Evolutionary conservation across 1,139 yeast species (phyloP).

Genomic region (Zygoascus sp.): DNA sequence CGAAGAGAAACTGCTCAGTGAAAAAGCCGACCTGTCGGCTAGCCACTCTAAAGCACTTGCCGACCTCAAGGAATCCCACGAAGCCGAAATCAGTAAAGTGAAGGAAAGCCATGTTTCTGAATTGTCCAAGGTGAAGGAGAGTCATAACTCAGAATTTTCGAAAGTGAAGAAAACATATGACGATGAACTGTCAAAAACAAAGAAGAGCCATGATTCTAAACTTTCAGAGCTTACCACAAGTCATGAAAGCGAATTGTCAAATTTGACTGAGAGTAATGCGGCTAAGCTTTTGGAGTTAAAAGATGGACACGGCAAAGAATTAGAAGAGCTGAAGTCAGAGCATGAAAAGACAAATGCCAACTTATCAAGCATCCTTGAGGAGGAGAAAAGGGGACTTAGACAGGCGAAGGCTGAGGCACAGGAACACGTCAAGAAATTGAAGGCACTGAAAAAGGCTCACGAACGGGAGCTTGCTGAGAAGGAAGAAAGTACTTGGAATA

Average conservation of each 20-base stretch:
- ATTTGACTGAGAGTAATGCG: background rate
- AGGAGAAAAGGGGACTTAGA: background rate
- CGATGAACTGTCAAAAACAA: conserved; percentile 6
- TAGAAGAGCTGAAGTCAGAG: background rate
- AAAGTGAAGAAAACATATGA: background rate
- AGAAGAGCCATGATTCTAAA: background rate
- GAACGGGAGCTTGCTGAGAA: background rate
- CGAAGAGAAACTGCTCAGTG: background rate
- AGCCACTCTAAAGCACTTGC: background rate
- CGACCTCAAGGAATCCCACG: background rate
- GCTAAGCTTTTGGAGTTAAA: conserved; percentile 4
- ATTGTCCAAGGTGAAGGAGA: background rate
- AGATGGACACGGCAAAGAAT: background rate
- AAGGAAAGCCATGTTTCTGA: background rate
- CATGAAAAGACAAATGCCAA: background rate
- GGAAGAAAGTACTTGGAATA: background rate
- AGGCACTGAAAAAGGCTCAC: background rate
- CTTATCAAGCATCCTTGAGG: conserved; percentile 2
- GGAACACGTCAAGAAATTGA: background rate
- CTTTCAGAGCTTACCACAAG: no score
- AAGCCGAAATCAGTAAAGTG: background rate
- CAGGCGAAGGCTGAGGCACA: background rate
- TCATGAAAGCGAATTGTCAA: no score
- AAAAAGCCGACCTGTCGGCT: background rate
- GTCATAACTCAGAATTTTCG: background rate